Base-by-base conservation (phyloP, 495 filamentous ascomycete species). In the Aspergillus homomorphus region DNA sequence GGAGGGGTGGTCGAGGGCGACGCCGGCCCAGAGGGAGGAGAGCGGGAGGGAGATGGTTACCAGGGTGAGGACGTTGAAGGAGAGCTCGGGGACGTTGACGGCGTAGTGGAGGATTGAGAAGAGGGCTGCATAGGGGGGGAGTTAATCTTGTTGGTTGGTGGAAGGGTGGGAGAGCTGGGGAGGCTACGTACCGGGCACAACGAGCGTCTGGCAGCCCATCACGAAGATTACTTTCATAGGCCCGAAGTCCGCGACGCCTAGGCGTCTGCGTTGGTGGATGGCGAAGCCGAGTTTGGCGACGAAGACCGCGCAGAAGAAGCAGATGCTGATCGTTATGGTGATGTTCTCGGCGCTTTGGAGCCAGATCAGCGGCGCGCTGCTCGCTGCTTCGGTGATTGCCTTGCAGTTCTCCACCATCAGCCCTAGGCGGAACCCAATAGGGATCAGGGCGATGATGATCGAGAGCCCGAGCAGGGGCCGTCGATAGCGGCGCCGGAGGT, bases 21-120 rank as follows among this genome's bases (percentile, higher is more conserved):
- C 78, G 54, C 76, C 77, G 58, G 83, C 91, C 91, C 83, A 95
- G 62, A 96, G 83, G 5, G 87, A 86, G 19, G 90, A 92, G 2
- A 96, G 80, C 0, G 91, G 91, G 2, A 94, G 82, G 45, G 88
- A 87, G 57, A 95, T 77, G 45, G 85, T 79, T 41, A 90, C 87
- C 3, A 87, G 74, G 10, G 88, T 90, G 2, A 87, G 69, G 16
- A 84, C 77, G 45, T 88, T 77, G 42, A 87, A 81, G 56, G 72
- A 69, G 38, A 89, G 73, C 53, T 86, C 81, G 3, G 84, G 82
- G 59, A 88, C 82, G 20, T 59, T 58, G 53, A 71, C 61, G 16
- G 68, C 54, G 67, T 82, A 90, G 59, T 90, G 80, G 19, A 91
- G 67, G 59, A 83, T 78, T 1, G 85, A 83, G 69, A 96, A 90